phyloP scores from a whole-genome alignment of 2,329 filamentous ascomycete genomes.

The Exophiala xenobiotica region DNA sequence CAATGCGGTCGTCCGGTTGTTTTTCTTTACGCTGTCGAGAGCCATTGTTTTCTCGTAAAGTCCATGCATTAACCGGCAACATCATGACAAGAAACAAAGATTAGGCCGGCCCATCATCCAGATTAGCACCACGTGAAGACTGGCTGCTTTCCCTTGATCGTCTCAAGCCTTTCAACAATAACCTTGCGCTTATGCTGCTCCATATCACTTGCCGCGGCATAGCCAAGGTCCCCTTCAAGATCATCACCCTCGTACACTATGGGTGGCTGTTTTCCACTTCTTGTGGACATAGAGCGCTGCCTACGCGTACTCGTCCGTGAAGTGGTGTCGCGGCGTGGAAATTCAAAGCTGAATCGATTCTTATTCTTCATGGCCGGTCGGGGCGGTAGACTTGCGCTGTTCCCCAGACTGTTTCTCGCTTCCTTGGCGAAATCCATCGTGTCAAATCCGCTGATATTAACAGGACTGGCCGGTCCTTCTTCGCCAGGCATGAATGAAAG shows the following conservation, averaged over 20 bases:
- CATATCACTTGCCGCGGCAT: slow-evolving; percentile 89
- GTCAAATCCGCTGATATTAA: slow-evolving; percentile 32
- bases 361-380: slow-evolving; percentile 34
- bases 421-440: slow-evolving; percentile 28
- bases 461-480: slow-evolving; percentile 39
- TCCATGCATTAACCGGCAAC: too few species aligned
- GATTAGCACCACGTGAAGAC: slow-evolving; percentile 94
- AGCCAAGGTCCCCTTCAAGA: slow-evolving; percentile 88
- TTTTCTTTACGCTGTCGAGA: too few species aligned
- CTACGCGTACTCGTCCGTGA: slow-evolving; percentile 10
- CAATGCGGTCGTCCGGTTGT: too few species aligned
- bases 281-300: slow-evolving; percentile 26
- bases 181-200: slow-evolving; percentile 89
- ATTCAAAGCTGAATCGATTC: slow-evolving; percentile 34
- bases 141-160: slow-evolving; percentile 91
- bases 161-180: slow-evolving; percentile 92
- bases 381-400: slow-evolving; percentile 39
- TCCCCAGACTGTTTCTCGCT: slow-evolving; percentile 37
- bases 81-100: too few species aligned
- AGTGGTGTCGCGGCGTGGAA: slow-evolving; percentile 67
- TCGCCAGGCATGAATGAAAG: slow-evolving; percentile 31
- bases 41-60: too few species aligned
- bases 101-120: neutral
- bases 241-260: slow-evolving; percentile 59
- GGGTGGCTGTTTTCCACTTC: slow-evolving; percentile 18